phyloP scores from a whole-genome alignment of 2,329 filamentous ascomycete species.

The Fusarium keratoplasticum region DNA sequence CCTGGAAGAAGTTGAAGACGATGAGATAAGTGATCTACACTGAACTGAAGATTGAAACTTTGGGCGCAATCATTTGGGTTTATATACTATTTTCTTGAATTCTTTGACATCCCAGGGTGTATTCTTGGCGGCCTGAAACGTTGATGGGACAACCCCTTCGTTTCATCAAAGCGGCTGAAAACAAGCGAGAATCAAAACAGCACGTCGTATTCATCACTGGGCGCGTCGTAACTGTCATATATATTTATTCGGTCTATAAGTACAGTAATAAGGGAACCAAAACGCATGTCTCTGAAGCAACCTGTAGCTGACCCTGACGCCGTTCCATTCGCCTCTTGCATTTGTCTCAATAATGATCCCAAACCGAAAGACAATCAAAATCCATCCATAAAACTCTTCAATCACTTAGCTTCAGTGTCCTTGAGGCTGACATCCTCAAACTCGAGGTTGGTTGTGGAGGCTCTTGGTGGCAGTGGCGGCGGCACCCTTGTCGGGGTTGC shows the following conservation, averaged over 20 bases:
- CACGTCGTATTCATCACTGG: background rate
- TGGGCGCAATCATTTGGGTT: background rate
- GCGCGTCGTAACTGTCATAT: background rate
- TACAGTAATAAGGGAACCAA: background rate
- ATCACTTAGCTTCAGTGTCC: background rate
- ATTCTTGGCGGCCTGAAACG: background rate
- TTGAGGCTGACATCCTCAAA: constrained; percentile 10
- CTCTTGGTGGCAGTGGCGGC: constrained; percentile 23
- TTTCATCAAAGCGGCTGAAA: background rate
- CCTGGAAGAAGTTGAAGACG: background rate
- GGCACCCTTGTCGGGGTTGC: constrained; percentile 16
- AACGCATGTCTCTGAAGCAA: background rate
- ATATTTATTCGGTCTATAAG: background rate
- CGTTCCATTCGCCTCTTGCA: background rate
- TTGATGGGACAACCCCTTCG: background rate
- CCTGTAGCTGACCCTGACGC: background rate
- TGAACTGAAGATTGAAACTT: background rate
- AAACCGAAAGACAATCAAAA: background rate
- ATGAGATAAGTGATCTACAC: background rate
- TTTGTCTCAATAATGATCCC: background rate
- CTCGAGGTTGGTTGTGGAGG: background rate
- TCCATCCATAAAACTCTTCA: background rate
- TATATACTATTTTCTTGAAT: background rate
- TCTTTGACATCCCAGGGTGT: background rate
- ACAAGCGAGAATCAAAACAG: background rate